Evolutionary conservation across 257 asterid species (phyloP).

Genomic region (Osmanthus fragrans): DNA sequence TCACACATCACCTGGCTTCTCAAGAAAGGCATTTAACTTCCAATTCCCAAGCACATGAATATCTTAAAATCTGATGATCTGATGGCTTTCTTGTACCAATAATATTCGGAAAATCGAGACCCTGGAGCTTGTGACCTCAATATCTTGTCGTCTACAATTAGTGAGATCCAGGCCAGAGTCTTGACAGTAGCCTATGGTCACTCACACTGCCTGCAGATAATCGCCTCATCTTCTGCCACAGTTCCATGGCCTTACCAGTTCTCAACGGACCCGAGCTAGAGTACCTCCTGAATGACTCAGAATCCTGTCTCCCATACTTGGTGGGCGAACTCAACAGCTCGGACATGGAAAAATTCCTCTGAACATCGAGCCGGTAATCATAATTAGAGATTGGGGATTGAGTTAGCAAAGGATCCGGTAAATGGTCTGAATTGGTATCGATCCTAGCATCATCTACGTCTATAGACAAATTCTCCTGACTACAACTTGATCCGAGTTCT

Average conservation of each 20-base stretch:
- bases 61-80: not conserved
- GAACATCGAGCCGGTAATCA: constrained; percentile 55
- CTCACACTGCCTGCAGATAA: constrained; percentile 68
- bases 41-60: not conserved
- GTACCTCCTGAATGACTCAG: constrained; percentile 61
- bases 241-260: constrained; percentile 40
- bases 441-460: constrained; percentile 41
- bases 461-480: constrained; percentile 49
- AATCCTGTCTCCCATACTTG: constrained; percentile 39
- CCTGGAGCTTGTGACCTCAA: not conserved
- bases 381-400: constrained; percentile 50
- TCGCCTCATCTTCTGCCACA: constrained; percentile 70
- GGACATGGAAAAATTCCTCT: constrained; percentile 69
- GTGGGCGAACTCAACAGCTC: constrained; percentile 57
- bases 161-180: constrained; percentile 67
- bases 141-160: constrained; percentile 13
- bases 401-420: constrained; percentile 36
- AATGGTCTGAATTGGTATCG: constrained; percentile 26
- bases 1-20: not conserved
- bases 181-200: constrained; percentile 57
- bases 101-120: constrained; percentile 10
- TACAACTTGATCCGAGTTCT: constrained; percentile 39
- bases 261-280: constrained; percentile 78
- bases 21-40: not conserved
- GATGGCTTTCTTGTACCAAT: not conserved